Evolutionary conservation across 768 basidiomycete genomes (phyloP).

Genomic region (Amanita fuliginea): DNA sequence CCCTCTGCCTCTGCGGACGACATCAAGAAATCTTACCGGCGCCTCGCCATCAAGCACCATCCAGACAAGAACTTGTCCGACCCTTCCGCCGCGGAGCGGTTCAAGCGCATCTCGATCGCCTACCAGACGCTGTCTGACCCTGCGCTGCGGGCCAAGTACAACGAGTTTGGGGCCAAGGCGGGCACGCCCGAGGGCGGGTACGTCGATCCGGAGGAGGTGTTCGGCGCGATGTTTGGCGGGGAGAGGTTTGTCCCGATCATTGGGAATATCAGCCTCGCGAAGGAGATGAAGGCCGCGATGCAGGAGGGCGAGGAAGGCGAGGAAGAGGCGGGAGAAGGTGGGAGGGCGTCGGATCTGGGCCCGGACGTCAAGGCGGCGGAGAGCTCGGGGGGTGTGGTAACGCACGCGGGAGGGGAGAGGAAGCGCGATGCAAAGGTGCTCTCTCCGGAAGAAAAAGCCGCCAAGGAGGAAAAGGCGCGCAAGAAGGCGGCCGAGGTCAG

Average conservation of each 20-base stretch:
- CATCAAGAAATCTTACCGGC: slow-evolving; percentile 85
- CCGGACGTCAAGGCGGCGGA: slow-evolving; percentile 16
- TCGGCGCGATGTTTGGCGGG: slow-evolving; percentile 82
- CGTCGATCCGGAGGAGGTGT: slow-evolving; percentile 78
- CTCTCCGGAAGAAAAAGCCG: slow-evolving; percentile 61
- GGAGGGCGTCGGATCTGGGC: slow-evolving; percentile 22
- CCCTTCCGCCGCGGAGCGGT: slow-evolving; percentile 75
- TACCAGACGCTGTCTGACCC: slow-evolving; percentile 81
- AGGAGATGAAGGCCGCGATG: slow-evolving; percentile 87
- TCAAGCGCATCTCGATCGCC: slow-evolving; percentile 85
- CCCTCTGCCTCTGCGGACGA: slow-evolving; percentile 73
- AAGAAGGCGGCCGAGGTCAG: slow-evolving; percentile 60
- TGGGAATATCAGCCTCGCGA: slow-evolving; percentile 77
- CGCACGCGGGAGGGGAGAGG: too few species aligned
- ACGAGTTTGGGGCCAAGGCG: slow-evolving; percentile 83
- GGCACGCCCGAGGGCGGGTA: slow-evolving; percentile 76
- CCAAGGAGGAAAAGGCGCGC: slow-evolving; percentile 62
- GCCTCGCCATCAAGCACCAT: slow-evolving; percentile 83
- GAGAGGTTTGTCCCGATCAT: slow-evolving; percentile 82
- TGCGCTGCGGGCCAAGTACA: slow-evolving; percentile 70
- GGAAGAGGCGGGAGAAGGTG: slow-evolving; percentile 30
- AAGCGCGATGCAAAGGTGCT: slow-evolving; percentile 35
- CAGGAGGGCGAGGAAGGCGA: slow-evolving; percentile 68
- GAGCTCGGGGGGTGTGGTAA: not conserved
- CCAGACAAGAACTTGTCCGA: slow-evolving; percentile 91